Evolutionary conservation across 768 basidiomycete species (phyloP).

Genomic region (Naematelia encephala): DNA sequence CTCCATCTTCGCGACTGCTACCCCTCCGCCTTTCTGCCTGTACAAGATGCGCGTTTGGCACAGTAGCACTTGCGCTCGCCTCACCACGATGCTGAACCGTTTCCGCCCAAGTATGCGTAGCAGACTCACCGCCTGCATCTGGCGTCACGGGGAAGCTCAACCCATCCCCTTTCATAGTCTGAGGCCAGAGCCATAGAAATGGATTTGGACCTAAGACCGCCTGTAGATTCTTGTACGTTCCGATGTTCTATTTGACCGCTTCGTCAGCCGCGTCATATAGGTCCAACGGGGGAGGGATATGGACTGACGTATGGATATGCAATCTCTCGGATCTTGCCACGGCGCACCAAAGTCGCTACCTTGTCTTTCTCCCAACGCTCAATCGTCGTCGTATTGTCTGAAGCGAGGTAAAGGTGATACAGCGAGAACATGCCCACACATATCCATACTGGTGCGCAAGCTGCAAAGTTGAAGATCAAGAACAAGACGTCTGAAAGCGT

Average conservation of each 20-base stretch:
- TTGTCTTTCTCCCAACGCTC: slow-evolving; percentile 98
- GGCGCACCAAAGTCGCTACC: slow-evolving; percentile 74
- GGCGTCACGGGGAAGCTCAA: slow-evolving; percentile 70
- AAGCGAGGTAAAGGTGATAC: slow-evolving; percentile 77
- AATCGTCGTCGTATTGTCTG: slow-evolving; percentile 86
- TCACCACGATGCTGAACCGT: slow-evolving; percentile 23
- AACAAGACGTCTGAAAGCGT: slow-evolving; percentile 69
- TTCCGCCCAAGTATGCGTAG: slow-evolving; percentile 36
- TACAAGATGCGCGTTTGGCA: neutral
- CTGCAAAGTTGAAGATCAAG: slow-evolving; percentile 79
- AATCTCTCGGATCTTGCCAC: slow-evolving; percentile 82
- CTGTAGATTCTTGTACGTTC: slow-evolving; percentile 66
- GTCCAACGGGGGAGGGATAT: no score
- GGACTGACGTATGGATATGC: slow-evolving; percentile 92
- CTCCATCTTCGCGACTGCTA: slow-evolving; percentile 8
- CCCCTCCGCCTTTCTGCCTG: slow-evolving; percentile 12
- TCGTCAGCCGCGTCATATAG: neutral
- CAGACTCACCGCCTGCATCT: slow-evolving; percentile 50
- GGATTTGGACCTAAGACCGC: slow-evolving; percentile 73
- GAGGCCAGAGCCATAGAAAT: slow-evolving; percentile 81
- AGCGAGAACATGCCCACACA: slow-evolving; percentile 87
- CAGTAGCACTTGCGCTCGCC: neutral
- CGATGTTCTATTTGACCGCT: slow-evolving; percentile 62
- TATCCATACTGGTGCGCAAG: slow-evolving; percentile 79
- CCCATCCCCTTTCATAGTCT: slow-evolving; percentile 64